Percentiles rank a stretch among this genome's conserved stretches.
phyloP scores from a whole-genome alignment of 345 rosid genomes.

The Gossypium anomalum region DNA sequence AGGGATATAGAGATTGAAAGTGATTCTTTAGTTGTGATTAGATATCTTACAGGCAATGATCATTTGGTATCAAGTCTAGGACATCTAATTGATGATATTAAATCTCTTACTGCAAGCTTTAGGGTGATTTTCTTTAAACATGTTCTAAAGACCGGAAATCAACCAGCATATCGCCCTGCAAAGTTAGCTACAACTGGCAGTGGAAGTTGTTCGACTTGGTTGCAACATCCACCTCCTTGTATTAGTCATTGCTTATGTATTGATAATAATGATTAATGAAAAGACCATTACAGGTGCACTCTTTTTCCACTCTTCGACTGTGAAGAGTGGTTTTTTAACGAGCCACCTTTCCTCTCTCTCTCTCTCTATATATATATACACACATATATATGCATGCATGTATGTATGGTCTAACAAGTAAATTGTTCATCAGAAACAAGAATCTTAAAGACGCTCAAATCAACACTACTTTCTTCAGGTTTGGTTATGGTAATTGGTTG shows the following conservation, averaged over 20 bases:
- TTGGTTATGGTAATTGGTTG: constrained; percentile 6
- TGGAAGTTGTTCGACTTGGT: constrained; percentile 2
- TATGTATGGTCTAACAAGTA: background rate
- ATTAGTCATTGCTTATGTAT: background rate
- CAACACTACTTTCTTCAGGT: constrained; percentile 3
- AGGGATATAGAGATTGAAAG: background rate
- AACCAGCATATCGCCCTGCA: background rate
- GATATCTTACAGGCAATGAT: background rate
- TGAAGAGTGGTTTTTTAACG: background rate
- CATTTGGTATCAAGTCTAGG: background rate
- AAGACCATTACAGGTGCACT: background rate
- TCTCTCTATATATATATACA: too few relatives aligned
- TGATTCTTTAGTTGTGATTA: background rate
- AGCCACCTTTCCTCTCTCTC: background rate
- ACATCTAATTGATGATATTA: background rate
- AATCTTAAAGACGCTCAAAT: background rate
- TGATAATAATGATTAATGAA: background rate
- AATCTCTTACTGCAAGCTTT: background rate
- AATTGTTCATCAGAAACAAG: background rate
- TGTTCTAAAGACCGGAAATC: background rate
- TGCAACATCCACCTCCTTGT: background rate
- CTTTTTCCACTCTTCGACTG: background rate
- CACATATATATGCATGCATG: background rate
- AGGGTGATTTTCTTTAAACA: background rate
- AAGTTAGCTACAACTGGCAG: background rate